phyloP scores from a whole-genome alignment of 2,329 filamentous ascomycete species.

The Curvularia spicifera region DNA sequence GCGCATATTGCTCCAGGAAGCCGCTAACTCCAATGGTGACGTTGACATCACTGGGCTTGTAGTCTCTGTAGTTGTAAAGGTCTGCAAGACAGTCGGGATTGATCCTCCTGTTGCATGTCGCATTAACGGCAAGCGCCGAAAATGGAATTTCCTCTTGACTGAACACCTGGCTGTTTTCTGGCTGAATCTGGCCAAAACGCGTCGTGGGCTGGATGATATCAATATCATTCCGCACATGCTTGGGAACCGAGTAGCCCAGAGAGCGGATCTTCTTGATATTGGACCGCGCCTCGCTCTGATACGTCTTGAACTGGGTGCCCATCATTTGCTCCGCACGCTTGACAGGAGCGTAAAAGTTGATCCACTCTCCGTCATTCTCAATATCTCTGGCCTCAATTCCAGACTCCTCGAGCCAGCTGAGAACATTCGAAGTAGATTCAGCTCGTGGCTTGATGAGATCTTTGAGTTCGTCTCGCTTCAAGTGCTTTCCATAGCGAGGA shows the following conservation, averaged over 20 bases:
- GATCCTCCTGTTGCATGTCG: conserved; percentile 53
- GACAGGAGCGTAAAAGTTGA: conserved; percentile 63
- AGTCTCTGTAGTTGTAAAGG: conserved; percentile 54
- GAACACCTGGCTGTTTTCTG: conserved; percentile 51
- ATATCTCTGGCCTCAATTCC: conserved; percentile 56
- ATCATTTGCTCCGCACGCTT: conserved; percentile 62
- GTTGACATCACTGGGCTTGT: conserved; percentile 48
- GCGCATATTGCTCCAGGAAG: conserved; percentile 58
- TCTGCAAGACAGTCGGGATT: conserved; percentile 57
- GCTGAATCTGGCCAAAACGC: conserved; percentile 61
- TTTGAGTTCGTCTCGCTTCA: conserved; percentile 66
- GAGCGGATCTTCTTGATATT: conserved; percentile 59
- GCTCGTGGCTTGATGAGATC: conserved; percentile 60
- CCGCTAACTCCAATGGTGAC: conserved; percentile 55
- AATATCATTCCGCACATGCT: conserved; percentile 60
- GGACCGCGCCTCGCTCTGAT: conserved; percentile 55
- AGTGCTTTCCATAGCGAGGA: conserved; percentile 65
- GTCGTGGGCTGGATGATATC: conserved; percentile 71
- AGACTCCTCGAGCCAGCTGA: conserved; percentile 62
- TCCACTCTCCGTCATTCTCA: conserved; percentile 64
- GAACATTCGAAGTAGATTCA: conserved; percentile 57
- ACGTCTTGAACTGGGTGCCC: conserved; percentile 64
- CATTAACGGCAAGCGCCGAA: conserved; percentile 35
- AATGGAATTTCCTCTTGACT: conserved; percentile 35
- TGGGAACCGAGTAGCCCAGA: conserved; percentile 67